A percentile compares a stretch with the other conserved stretches of the same genome.
Conservation (phyloP, 2,329 filamentous ascomycete species). For the Ambrosiella cleistominuta region DNA sequence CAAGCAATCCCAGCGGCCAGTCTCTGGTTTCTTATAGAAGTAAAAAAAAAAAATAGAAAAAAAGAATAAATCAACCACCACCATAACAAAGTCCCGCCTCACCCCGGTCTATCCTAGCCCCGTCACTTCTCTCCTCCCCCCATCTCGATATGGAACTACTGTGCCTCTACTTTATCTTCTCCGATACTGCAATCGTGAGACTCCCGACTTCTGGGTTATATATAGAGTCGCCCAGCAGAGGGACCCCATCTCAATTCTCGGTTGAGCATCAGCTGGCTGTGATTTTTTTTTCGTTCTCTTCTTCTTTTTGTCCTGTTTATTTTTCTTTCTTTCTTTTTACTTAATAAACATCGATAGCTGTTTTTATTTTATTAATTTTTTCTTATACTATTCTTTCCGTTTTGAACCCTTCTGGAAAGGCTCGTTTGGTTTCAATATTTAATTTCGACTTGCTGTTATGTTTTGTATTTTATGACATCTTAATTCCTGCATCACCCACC, state of each 20-base stretch:
- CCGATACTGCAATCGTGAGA: background rate
- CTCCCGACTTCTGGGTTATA: background rate
- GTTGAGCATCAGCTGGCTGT: background rate
- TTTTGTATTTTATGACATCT: slow-evolving; percentile 1
- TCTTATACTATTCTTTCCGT: background rate
- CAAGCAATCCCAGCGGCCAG: background rate
- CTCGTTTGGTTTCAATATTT: background rate
- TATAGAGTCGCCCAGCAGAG: background rate
- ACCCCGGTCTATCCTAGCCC: background rate
- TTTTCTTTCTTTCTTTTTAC: background rate
- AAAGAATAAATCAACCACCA: background rate
- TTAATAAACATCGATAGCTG: background rate
- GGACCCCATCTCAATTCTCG: background rate
- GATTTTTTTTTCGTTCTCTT: background rate
- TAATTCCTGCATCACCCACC: background rate
- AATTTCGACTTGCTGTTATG: background rate
- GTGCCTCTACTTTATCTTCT: background rate
- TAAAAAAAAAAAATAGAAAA: background rate
- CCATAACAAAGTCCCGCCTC: background rate
- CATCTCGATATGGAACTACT: background rate
- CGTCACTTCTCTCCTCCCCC: background rate
- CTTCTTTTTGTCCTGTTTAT: background rate
- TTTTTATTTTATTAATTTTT: background rate
- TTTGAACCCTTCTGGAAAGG: background rate
- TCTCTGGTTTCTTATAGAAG: background rate